Evolutionary conservation across 352 stramenopile genomes (phyloP).

Genomic region (Aphanomyces astaci): DNA sequence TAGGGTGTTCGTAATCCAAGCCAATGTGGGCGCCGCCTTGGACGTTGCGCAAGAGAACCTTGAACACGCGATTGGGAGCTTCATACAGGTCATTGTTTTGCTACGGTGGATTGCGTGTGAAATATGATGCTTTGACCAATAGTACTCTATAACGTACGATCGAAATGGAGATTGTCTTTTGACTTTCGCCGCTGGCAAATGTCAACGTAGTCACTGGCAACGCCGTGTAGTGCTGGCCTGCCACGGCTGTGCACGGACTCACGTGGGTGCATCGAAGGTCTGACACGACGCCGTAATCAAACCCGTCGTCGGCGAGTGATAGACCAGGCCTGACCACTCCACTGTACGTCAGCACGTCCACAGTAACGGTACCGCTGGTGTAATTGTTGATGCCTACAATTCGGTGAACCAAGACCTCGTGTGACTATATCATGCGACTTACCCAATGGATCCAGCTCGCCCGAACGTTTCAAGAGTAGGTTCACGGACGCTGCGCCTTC

Average conservation of each 20-base stretch:
- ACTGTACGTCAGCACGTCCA: slow-evolving; percentile 52
- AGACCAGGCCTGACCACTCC: slow-evolving; percentile 44
- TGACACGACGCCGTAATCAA: slow-evolving; percentile 50
- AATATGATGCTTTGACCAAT: too few species aligned
- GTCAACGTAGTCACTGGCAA: slow-evolving; percentile 36
- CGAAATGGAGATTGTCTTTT: slow-evolving; percentile 37
- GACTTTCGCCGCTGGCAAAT: slow-evolving; percentile 42
- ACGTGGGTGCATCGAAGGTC: slow-evolving; percentile 46
- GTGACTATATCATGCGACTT: background rate
- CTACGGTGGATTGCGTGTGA: background rate
- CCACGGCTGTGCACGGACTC: slow-evolving; percentile 50
- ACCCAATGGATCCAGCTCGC: slow-evolving; percentile 32
- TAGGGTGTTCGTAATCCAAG: slow-evolving; percentile 50
- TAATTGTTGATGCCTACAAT: slow-evolving; percentile 44
- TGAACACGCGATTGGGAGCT: slow-evolving; percentile 57
- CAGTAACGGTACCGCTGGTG: slow-evolving; percentile 40
- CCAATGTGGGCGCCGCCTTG: slow-evolving; percentile 47
- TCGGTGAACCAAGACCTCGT: background rate
- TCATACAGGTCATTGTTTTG: slow-evolving; percentile 51
- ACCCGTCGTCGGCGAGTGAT: slow-evolving; percentile 38
- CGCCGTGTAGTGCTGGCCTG: slow-evolving; percentile 40
- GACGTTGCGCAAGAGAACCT: slow-evolving; percentile 42
- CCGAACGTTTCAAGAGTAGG: slow-evolving; percentile 43
- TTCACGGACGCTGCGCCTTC: slow-evolving; percentile 42
- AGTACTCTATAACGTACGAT: slow-evolving; percentile 29